Conservation (phyloP, 1,139 yeast species). For the Lizanozyma gosingica region DNA sequence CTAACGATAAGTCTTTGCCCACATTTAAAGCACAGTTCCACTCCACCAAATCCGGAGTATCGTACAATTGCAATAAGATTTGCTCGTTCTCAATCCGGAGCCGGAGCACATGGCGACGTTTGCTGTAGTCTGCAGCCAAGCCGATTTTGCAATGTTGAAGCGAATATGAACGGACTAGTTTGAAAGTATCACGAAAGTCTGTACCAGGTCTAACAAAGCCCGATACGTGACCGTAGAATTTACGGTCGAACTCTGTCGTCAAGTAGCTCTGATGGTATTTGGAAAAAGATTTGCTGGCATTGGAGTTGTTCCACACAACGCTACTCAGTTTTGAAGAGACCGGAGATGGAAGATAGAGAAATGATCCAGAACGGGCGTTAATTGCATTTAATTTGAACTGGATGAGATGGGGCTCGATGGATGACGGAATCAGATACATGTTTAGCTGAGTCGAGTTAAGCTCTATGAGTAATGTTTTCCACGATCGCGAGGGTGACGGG, state of each 20-base stretch:
- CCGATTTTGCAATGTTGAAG: constrained; percentile 66
- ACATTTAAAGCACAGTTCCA: constrained; percentile 55
- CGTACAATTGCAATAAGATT: constrained; percentile 46
- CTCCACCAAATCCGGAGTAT: constrained; percentile 48
- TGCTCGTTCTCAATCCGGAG: constrained; percentile 64
- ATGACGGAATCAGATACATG: constrained; percentile 29
- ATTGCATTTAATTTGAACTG: constrained; percentile 9
- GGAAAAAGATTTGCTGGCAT: constrained; percentile 14
- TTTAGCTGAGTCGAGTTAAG: constrained; percentile 69
- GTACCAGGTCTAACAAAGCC: background rate
- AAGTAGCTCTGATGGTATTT: constrained; percentile 13
- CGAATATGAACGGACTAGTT: constrained; percentile 47
- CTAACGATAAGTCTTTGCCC: constrained; percentile 60
- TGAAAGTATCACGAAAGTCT: constrained; percentile 2
- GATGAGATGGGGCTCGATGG: constrained; percentile 23
- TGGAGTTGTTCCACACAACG: constrained; percentile 8
- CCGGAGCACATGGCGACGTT: constrained; percentile 49
- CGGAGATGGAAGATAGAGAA: constrained; percentile 1
- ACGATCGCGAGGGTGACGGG: constrained; percentile 48
- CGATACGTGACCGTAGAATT: background rate
- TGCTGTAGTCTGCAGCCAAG: constrained; percentile 59
- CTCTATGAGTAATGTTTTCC: constrained; percentile 58
- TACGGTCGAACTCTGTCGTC: background rate
- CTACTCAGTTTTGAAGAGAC: constrained; percentile 3
- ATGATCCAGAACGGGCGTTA: constrained; percentile 13